These are phyloP conservation scores for Geosmithia putterillii DNA, from an alignment of 2,329 filamentous ascomycete species.

Conservation along the genomic window DNA sequence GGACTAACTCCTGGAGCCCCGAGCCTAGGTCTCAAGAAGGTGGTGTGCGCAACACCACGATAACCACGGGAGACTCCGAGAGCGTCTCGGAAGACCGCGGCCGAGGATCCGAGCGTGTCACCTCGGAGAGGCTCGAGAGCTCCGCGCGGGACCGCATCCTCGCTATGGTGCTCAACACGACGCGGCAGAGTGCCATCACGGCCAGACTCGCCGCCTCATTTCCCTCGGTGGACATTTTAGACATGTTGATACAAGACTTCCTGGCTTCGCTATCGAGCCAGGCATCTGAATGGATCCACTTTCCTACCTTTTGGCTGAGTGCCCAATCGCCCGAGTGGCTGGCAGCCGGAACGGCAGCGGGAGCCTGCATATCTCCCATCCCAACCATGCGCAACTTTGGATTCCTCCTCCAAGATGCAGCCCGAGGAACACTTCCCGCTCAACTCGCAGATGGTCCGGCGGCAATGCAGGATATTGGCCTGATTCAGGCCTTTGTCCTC, in stretches of 20 bases:
- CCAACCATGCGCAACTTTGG: constrained; percentile 49
- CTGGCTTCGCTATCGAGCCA: constrained; percentile 43
- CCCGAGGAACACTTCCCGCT: constrained; percentile 12
- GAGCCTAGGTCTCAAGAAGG: constrained; percentile 18
- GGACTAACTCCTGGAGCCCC: constrained; percentile 40
- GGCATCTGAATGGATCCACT: constrained; percentile 49
- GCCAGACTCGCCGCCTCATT: constrained; percentile 47
- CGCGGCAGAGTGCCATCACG: constrained; percentile 34
- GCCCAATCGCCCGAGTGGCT: constrained; percentile 46
- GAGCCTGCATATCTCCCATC: constrained; percentile 45
- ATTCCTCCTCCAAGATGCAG: constrained; percentile 38
- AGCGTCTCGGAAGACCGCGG: constrained; percentile 28
- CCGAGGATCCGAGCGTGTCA: constrained; percentile 23
- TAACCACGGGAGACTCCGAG: constrained; percentile 6
- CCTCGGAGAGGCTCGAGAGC: constrained; percentile 29
- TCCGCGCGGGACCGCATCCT: constrained; percentile 49
- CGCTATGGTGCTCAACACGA: constrained; percentile 49
- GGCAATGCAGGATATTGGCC: constrained; percentile 23
- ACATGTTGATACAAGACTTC: constrained; percentile 49
- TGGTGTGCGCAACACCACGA: neutral
- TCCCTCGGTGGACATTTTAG: constrained; percentile 46
- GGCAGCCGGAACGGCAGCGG: constrained; percentile 46
- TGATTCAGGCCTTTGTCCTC: constrained; percentile 33
- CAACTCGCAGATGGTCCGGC: constrained; percentile 36
- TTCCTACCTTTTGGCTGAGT: constrained; percentile 44